These are phyloP conservation scores for Vigna mungo DNA, from an alignment of 306 rosid genomes.

Conservation along the genomic window DNA sequence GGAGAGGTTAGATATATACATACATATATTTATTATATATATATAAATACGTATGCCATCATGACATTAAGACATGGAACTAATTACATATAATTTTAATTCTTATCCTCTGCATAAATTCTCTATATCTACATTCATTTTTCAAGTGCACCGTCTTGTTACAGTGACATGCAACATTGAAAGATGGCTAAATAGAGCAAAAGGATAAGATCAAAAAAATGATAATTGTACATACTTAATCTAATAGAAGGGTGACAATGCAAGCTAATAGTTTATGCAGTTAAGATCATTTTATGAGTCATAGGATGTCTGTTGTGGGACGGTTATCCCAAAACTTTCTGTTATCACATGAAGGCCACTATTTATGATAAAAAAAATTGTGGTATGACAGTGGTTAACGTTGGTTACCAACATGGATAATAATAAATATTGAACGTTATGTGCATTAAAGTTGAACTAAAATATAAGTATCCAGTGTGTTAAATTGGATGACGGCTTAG, in stretches of 20 bases:
- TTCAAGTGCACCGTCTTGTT: conserved; percentile 12
- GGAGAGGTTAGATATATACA: conserved; percentile 14
- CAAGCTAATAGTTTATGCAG: conserved; percentile 20
- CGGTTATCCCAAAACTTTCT: conserved; percentile 29
- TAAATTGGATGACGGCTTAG: conserved; percentile 20
- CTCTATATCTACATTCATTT: neutral
- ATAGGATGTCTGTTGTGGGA: conserved; percentile 48
- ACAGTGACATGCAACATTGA: neutral
- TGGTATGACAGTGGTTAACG: conserved; percentile 9
- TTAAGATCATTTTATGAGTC: conserved; percentile 25
- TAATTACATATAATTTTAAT: neutral
- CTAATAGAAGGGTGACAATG: neutral
- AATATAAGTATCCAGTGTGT: neutral
- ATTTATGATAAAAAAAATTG: neutral
- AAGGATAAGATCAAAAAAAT: conserved; percentile 24
- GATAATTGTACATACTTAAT: neutral
- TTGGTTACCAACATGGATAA: conserved; percentile 9
- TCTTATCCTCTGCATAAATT: conserved; percentile 25
- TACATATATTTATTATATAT: too few species aligned
- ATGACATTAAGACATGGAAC: conserved; percentile 2
- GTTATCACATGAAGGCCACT: conserved; percentile 37
- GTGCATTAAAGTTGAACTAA: conserved; percentile 15
- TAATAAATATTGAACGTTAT: neutral
- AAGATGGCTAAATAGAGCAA: neutral
- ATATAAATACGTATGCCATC: neutral